Evolutionary conservation across 306 rosid genomes (phyloP).

Genomic region (Inga leiocalycina): DNA sequence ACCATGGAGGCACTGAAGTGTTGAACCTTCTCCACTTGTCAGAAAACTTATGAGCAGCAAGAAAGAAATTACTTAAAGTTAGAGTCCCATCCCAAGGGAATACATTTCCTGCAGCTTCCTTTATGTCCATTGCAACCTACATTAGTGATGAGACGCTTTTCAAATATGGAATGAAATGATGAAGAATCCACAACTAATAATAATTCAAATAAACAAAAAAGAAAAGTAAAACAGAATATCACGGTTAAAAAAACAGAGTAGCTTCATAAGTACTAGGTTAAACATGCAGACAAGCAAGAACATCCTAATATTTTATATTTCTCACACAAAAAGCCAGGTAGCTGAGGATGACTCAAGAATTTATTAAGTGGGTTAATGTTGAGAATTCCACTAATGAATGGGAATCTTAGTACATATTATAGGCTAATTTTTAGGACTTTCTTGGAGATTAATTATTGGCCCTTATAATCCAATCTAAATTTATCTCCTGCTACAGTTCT

Average conservation of each 20-base stretch:
- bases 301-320: background rate
- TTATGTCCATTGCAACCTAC: conserved; percentile 35
- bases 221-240: background rate
- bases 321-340: background rate
- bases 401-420: background rate
- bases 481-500: background rate
- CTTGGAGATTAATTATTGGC: background rate
- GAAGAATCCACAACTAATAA: background rate
- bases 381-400: background rate
- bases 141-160: background rate
- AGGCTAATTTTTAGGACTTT: background rate
- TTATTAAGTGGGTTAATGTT: background rate
- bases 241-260: background rate
- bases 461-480: background rate
- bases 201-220: background rate
- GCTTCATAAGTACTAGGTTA: background rate
- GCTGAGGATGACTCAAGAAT: background rate
- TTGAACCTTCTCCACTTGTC: conserved; percentile 60
- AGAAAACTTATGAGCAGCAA: conserved; percentile 58
- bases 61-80: conserved; percentile 53
- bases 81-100: conserved; percentile 69
- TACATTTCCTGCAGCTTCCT: conserved; percentile 28
- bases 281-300: background rate
- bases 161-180: background rate
- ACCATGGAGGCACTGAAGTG: conserved; percentile 64